Conservation (phyloP, 2,329 filamentous ascomycete genomes). For the Apiospora marii region DNA sequence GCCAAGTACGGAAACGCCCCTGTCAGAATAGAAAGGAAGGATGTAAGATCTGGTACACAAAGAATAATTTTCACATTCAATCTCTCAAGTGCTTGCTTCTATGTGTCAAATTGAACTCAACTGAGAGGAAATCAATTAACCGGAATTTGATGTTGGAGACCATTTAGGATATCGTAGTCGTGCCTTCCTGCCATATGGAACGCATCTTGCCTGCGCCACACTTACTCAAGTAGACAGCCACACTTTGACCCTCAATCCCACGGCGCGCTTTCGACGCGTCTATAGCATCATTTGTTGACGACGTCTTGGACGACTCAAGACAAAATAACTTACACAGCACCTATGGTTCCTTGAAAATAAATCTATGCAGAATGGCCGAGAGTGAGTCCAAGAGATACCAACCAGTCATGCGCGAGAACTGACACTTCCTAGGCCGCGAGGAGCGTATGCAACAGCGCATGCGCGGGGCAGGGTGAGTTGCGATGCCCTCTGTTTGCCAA, state of each 20-base stretch:
- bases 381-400: background rate
- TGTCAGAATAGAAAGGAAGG: background rate
- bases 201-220: background rate
- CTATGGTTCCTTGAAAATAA: background rate
- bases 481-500: background rate
- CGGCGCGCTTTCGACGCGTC: background rate
- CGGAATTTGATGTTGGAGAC: no score
- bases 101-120: no score
- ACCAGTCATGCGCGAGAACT: background rate
- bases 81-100: background rate
- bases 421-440: conserved; percentile 55
- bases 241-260: background rate
- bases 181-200: background rate
- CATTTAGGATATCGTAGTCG: background rate
- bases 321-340: background rate
- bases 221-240: background rate
- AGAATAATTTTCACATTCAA: background rate
- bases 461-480: conserved; percentile 67
- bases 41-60: background rate
- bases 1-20: background rate
- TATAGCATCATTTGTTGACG: conserved; percentile 1
- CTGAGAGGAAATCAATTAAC: background rate
- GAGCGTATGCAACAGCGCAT: conserved; percentile 71
- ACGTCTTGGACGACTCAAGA: background rate
- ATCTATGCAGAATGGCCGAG: conserved; percentile 20